phyloP scores from a whole-genome alignment of 169 alveolate genomes.

The Miamiensis avidus region DNA sequence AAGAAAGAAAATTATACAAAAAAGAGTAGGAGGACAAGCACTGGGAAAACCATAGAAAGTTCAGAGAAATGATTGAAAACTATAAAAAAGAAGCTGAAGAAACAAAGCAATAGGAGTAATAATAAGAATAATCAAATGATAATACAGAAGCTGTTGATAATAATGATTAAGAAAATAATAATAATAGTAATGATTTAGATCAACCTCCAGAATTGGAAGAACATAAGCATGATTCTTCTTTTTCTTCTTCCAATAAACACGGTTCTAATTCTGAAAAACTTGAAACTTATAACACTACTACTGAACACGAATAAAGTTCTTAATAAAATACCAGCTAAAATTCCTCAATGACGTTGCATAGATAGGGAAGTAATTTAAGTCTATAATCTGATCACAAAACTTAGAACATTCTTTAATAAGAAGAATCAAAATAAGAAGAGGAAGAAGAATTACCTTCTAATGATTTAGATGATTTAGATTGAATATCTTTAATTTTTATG shows the following conservation, averaged over 20 bases:
- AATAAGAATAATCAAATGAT: background rate
- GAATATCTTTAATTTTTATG: background rate
- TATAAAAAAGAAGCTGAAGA: constrained; percentile 51
- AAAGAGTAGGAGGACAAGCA: constrained; percentile 81
- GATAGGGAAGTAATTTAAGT: background rate
- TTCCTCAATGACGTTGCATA: constrained; percentile 1
- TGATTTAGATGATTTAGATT: constrained; percentile 26
- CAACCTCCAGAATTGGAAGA: background rate
- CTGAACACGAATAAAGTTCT: background rate
- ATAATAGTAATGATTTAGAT: no score
- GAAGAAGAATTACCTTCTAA: background rate
- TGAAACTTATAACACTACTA: constrained; percentile 17
- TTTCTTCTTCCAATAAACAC: background rate
- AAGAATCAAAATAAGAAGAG: background rate
- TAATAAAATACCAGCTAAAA: background rate
- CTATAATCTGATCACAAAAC: background rate
- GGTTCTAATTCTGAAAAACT: background rate
- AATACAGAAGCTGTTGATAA: background rate
- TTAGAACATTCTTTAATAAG: background rate
- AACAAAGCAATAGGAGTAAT: constrained; percentile 1
- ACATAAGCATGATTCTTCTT: constrained; percentile 1
- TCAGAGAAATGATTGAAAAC: constrained; percentile 72
- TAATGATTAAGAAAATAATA: constrained; percentile 13
- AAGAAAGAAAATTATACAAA: constrained; percentile 74
- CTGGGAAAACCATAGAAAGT: constrained; percentile 64